Base-by-base conservation (phyloP, 78 protist genomes). In the Dictyostelium capitatum region DNA sequence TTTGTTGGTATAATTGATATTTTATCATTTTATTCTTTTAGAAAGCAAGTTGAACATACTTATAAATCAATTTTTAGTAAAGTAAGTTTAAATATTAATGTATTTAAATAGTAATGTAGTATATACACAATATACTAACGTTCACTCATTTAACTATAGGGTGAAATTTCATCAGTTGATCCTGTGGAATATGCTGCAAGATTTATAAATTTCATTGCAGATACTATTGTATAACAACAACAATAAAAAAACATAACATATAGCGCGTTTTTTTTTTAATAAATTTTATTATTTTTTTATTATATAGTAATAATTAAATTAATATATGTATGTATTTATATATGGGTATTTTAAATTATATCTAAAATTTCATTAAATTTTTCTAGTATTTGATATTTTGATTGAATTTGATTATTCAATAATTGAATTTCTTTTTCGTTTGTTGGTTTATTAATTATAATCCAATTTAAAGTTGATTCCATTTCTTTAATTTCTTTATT, bases 1-100 rank as follows among this genome's bases (percentile, higher is more conserved):
- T 97, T 95, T 75, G 56, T 95, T 14, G 98, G 98, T 23, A 90
- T 97, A 23, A 97, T 97, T 25, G 98, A 97, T 82, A 95, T 97
- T 48, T 72, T 97, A 70, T 96, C 95, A 95, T 70, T 84, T 15
- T 97, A 96, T 90, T 57, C 91, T 28, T 56, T 73, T n/a, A 62
- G 96, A 54, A 97, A 97, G 83, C 82, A 84, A 95, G n/a, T 94
- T 32, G 98, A 97, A 93, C 96, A 95, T 74, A 19, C 84, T 1
- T 94, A 80, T 80, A 97, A 97, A 89, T 75, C 82, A 15, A 20
- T 94, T 53, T 81, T 91, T 67, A 80, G 67, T 62, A 80, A 74
- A 30, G 94, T 80, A 80, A 15, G 82, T 56, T n/a, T n/a, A n/a
- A n/a, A n/a, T n/a, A n/a, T n/a, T n/a, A n/a, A n/a, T n/a, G n/a